Conservation (phyloP, 75 land plant species). For the Chamaecyparis obtusa region DNA sequence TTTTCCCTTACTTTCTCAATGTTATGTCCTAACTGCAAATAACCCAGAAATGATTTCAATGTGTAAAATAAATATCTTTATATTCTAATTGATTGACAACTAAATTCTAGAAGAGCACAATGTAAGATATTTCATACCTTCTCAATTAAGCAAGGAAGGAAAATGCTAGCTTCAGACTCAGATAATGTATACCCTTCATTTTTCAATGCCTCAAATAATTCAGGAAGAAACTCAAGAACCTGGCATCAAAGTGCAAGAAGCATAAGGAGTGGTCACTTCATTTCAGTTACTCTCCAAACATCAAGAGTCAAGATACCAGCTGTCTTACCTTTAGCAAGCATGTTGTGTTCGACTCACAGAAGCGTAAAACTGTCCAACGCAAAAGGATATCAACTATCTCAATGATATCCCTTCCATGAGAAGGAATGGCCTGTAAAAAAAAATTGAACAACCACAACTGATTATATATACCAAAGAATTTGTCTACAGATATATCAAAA, state of each 20-base stretch:
- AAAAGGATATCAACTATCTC: conserved; percentile 86
- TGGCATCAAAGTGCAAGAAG: conserved; percentile 12
- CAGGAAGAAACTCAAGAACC: conserved; percentile 98
- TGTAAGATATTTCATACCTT: conserved; percentile 55
- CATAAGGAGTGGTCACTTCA: not conserved
- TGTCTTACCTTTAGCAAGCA: conserved; percentile 83
- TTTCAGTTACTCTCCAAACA: not conserved
- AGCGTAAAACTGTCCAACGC: conserved; percentile 85
- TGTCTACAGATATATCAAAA: not conserved
- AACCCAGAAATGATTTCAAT: not conserved
- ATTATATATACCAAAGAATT: not conserved
- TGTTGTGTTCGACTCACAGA: conserved; percentile 96
- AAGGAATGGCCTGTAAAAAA: conserved; percentile 68
- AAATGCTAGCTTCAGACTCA: conserved; percentile 84
- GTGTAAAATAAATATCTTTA: not conserved
- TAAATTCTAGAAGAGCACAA: not conserved
- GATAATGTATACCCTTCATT: conserved; percentile 68
- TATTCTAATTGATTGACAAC: not conserved
- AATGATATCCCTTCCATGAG: conserved; percentile 62
- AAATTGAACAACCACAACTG: not conserved
- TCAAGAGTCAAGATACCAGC: not conserved
- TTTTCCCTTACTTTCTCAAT: conserved; percentile 96
- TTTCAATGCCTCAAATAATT: conserved; percentile 73
- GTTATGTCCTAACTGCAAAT: conserved; percentile 93
- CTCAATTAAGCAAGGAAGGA: conserved; percentile 93